Conservation (phyloP, 306 rosid genomes). For the Cucurbita maxima region DNA sequence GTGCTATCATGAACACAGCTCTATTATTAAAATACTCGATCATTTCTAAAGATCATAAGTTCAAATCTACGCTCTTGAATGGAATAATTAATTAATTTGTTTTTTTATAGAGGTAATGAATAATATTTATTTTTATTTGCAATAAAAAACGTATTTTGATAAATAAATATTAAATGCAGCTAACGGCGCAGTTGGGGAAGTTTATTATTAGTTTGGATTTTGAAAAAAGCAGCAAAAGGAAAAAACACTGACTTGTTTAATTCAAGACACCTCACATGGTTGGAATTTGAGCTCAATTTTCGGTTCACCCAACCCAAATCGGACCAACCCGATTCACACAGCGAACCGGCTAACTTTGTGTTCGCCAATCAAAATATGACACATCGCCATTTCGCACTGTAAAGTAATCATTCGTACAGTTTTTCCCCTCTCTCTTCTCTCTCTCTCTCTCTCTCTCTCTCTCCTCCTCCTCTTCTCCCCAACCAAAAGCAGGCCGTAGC, state of each 20-base stretch:
- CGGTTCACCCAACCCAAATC: neutral
- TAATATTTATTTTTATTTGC: no score
- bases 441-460: neutral
- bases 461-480: neutral
- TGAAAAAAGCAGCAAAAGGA: neutral
- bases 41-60: no score
- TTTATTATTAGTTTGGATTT: neutral
- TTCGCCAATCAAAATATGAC: neutral
- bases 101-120: neutral
- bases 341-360: neutral
- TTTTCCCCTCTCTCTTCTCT: neutral
- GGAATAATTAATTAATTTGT: neutral
- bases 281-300: neutral
- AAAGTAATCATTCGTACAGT: neutral
- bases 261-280: neutral
- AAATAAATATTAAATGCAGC: neutral
- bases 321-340: neutral
- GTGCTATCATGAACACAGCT: no score
- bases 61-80: neutral
- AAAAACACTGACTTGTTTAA: neutral
- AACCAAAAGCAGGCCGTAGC: neutral
- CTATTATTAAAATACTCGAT: no score
- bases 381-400: conserved; percentile 3
- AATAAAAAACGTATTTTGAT: neutral
- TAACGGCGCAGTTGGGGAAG: neutral